Conservation (phyloP, 73 alveolate genomes). For the Stentor roeselii region DNA sequence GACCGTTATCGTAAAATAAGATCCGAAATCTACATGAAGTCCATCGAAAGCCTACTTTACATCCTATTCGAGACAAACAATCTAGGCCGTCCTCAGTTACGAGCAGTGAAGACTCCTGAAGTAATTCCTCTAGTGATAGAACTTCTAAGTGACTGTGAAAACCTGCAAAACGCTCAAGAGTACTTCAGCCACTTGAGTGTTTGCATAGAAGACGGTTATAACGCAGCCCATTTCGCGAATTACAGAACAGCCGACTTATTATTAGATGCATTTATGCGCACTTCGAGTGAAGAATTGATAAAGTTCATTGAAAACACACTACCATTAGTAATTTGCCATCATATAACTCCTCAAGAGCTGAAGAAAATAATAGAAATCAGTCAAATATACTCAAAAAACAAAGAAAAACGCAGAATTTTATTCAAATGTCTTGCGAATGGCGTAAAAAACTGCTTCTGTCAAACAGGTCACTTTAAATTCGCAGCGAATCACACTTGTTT, state of each 20-base stretch:
- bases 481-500: background rate
- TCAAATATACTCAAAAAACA: background rate
- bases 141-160: background rate
- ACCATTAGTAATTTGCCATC: constrained; percentile 1
- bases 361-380: constrained; percentile 13
- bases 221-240: constrained; percentile 26
- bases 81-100: background rate
- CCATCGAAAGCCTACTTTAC: background rate
- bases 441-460: background rate
- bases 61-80: constrained; percentile 6
- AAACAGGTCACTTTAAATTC: background rate
- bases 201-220: background rate
- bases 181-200: background rate
- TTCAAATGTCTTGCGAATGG: background rate
- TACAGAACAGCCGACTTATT: background rate
- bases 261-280: background rate
- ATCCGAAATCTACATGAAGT: background rate
- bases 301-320: background rate
- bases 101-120: constrained; percentile 16
- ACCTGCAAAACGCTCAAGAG: background rate
- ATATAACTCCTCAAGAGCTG: constrained; percentile 26
- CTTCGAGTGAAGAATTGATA: background rate
- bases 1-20: background rate
- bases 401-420: background rate
- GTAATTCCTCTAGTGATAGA: constrained; percentile 16